Conservation (phyloP, 2,329 filamentous ascomycete species). For the Beauveria asiatica region DNA sequence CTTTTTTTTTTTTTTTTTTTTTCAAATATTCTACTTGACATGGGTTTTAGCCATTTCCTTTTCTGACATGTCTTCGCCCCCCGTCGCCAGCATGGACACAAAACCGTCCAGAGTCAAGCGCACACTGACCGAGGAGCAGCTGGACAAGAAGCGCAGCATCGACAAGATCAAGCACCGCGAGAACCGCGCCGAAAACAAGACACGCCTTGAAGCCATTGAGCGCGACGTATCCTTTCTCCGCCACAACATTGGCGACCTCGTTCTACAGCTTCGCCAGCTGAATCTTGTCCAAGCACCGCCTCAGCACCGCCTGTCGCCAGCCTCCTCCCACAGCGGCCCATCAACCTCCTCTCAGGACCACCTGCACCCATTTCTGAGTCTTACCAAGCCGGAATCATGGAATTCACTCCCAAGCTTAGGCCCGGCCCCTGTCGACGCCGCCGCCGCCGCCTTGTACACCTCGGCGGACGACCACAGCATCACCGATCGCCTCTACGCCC, state of each 20-base stretch:
- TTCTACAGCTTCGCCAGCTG: slow-evolving; percentile 13
- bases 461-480: not conserved
- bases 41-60: not conserved
- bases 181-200: slow-evolving; percentile 20
- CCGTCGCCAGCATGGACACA: not conserved
- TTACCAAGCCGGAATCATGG: not conserved
- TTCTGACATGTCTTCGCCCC: not conserved
- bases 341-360: not conserved
- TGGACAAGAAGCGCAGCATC: slow-evolving; percentile 19
- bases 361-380: not conserved
- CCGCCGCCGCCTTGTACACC: not conserved
- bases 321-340: not conserved
- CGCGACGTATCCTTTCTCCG: slow-evolving; percentile 18
- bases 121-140: slow-evolving; percentile 17
- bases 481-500: not conserved
- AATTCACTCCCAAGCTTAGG: not conserved
- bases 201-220: slow-evolving; percentile 20
- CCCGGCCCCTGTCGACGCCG: slow-evolving; percentile 11
- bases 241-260: slow-evolving; percentile 16
- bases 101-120: slow-evolving; percentile 5
- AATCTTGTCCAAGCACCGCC: not conserved
- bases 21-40: too few species aligned
- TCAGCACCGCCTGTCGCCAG: not conserved
- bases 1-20: too few species aligned
- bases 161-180: slow-evolving; percentile 20